Conservation (phyloP, 805 yeast species). For the Saccharomycopsis schoenii region DNA sequence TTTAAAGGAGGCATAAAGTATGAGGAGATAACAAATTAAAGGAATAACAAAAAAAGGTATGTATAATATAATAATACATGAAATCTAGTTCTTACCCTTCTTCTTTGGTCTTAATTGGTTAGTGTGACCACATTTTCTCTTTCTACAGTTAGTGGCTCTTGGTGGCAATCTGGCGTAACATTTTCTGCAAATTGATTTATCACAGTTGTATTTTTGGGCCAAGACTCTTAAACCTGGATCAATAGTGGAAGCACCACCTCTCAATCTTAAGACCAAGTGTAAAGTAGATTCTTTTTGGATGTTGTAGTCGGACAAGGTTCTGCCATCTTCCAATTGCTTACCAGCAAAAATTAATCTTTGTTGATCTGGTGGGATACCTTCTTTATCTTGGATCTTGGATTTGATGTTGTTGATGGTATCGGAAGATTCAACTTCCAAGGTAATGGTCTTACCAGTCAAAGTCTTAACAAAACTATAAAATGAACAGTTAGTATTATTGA, state of each 20-base stretch:
- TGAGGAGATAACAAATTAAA: not conserved
- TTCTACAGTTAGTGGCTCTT: constrained; percentile 99
- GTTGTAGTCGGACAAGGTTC: constrained; percentile 98
- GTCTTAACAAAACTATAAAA: constrained; percentile 60
- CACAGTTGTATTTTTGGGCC: constrained; percentile 99
- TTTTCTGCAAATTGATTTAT: constrained; percentile 97
- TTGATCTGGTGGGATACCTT: constrained; percentile 99
- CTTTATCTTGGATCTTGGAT: constrained; percentile 98
- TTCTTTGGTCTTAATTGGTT: constrained; percentile 99
- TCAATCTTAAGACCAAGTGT: constrained; percentile 91
- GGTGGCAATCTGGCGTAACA: constrained; percentile 99
- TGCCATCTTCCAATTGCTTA: constrained; percentile 98
- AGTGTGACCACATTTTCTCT: constrained; percentile 99
- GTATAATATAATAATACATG: not conserved
- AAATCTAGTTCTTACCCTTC: constrained; percentile 40
- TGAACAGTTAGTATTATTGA: not conserved
- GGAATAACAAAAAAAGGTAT: not conserved
- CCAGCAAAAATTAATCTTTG: constrained; percentile 99
- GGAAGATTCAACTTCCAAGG: constrained; percentile 97
- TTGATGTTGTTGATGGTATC: constrained; percentile 98
- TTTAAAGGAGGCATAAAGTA: not conserved
- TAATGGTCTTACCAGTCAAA: constrained; percentile 87
- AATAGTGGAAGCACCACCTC: constrained; percentile 85
- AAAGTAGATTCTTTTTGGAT: constrained; percentile 99
- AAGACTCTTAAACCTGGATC: constrained; percentile 99